Evolutionary conservation across 176 grass and related monocot species (phyloP).

Genomic region (Tillandsia leiboldiana): DNA sequence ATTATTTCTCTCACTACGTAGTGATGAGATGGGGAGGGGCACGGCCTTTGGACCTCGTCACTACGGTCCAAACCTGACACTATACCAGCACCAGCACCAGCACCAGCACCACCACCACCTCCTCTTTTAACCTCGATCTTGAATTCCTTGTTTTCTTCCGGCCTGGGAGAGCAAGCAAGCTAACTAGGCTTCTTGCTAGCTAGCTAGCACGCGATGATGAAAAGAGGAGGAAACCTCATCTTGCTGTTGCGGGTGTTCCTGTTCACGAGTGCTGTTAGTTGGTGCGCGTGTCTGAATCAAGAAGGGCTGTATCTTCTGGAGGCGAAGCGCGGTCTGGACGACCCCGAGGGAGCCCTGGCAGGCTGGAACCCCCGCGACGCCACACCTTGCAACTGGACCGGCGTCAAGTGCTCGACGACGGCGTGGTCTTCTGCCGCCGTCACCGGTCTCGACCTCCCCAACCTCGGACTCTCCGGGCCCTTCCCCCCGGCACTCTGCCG

Average conservation of each 20-base stretch:
- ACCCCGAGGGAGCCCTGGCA: not conserved
- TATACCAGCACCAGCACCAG: too few species aligned
- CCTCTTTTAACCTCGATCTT: too few species aligned
- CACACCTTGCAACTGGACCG: constrained; percentile 63
- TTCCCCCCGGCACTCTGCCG: constrained; percentile 70
- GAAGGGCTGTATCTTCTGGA: constrained; percentile 46
- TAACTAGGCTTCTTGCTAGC: too few species aligned
- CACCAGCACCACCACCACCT: too few species aligned
- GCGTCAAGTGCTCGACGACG: constrained; percentile 31
- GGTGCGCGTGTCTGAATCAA: constrained; percentile 22
- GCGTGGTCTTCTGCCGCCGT: not conserved
- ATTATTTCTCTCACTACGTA: too few species aligned
- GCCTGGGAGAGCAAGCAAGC: too few species aligned
- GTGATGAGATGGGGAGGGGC: too few species aligned
- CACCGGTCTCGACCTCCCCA: constrained; percentile 20
- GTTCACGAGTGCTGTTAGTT: not conserved
- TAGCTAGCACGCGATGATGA: not conserved
- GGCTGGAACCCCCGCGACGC: constrained; percentile 38
- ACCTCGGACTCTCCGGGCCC: constrained; percentile 26
- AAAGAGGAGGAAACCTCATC: not conserved
- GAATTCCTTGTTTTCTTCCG: too few species aligned
- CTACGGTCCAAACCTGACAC: too few species aligned
- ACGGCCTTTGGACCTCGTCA: too few species aligned
- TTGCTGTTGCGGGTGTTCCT: constrained; percentile 10
- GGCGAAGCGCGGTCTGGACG: constrained; percentile 47